phyloP scores from a whole-genome alignment of 129 eudicot species.

The Centella asiatica region DNA sequence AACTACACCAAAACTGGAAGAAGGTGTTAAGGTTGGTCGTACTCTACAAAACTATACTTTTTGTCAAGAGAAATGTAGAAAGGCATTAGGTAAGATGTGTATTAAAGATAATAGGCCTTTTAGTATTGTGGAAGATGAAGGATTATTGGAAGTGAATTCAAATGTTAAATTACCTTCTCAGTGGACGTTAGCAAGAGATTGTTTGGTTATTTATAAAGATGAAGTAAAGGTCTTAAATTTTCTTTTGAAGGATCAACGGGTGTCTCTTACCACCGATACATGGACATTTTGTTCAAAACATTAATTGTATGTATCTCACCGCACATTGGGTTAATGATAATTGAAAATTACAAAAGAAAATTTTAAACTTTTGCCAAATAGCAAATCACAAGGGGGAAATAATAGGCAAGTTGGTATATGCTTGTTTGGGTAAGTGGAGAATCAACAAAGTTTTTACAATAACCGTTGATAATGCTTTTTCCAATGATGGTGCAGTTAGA shows the following conservation, averaged over 20 bases:
- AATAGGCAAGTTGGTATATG: neutral
- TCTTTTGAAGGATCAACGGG: neutral
- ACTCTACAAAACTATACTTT: neutral
- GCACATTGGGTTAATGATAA: neutral
- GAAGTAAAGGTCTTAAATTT: neutral
- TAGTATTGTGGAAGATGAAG: constrained; percentile 9
- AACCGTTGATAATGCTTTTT: neutral
- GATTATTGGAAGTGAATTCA: constrained; percentile 1
- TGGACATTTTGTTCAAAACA: neutral
- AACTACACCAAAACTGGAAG: neutral
- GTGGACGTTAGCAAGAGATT: constrained; percentile 12
- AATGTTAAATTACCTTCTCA: neutral
- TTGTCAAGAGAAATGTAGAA: constrained; percentile 4
- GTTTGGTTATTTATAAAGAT: constrained; percentile 5
- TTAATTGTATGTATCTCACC: neutral
- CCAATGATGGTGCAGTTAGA: neutral
- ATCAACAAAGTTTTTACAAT: neutral
- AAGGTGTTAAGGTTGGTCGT: neutral
- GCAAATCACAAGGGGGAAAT: neutral
- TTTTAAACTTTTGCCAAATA: neutral
- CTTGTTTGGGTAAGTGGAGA: neutral
- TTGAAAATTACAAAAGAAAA: neutral
- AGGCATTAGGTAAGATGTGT: neutral
- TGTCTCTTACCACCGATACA: neutral
- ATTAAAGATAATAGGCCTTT: constrained; percentile 2